These are phyloP conservation scores for Geotrichum armillariae DNA, from an alignment of 1,139 yeast species.

Conservation along the genomic window DNA sequence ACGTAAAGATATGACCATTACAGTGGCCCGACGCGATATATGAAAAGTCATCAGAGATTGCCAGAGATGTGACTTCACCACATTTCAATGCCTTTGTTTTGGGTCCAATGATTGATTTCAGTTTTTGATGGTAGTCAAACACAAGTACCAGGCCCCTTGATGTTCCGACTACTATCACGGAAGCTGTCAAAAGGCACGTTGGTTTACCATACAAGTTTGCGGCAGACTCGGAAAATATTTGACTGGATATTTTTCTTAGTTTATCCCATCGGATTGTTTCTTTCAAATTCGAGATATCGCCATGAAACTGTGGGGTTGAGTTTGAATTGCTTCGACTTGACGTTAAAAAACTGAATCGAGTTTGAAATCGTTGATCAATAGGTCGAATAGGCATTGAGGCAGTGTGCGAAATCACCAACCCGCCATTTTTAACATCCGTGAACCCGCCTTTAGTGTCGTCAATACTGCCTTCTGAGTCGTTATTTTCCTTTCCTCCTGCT, in stretches of 20 bases:
- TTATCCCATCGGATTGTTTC: slow-evolving; percentile 46
- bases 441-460: too few species aligned
- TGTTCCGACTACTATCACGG: slow-evolving; percentile 63
- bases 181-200: slow-evolving; percentile 48
- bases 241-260: slow-evolving; percentile 44
- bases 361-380: slow-evolving; percentile 32
- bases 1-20: slow-evolving; percentile 47
- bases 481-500: too few species aligned
- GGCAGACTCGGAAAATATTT: slow-evolving; percentile 42
- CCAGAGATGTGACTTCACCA: slow-evolving; percentile 50
- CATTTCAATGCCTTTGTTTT: slow-evolving; percentile 32
- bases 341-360: slow-evolving; percentile 27
- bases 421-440: too few species aligned
- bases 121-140: slow-evolving; percentile 62
- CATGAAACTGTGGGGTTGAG: slow-evolving; percentile 18
- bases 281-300: slow-evolving; percentile 25
- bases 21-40: slow-evolving; percentile 49
- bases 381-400: slow-evolving; percentile 21
- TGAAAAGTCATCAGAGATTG: slow-evolving; percentile 52
- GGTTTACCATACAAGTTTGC: slow-evolving; percentile 51
- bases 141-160: slow-evolving; percentile 55
- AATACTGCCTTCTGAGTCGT: too few species aligned
- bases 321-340: neutral
- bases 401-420: too few species aligned
- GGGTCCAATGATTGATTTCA: slow-evolving; percentile 45